These are phyloP conservation scores for Nothophytophthora sp. DNA, from an alignment of 352 stramenopile genomes.

Conservation along the genomic window DNA sequence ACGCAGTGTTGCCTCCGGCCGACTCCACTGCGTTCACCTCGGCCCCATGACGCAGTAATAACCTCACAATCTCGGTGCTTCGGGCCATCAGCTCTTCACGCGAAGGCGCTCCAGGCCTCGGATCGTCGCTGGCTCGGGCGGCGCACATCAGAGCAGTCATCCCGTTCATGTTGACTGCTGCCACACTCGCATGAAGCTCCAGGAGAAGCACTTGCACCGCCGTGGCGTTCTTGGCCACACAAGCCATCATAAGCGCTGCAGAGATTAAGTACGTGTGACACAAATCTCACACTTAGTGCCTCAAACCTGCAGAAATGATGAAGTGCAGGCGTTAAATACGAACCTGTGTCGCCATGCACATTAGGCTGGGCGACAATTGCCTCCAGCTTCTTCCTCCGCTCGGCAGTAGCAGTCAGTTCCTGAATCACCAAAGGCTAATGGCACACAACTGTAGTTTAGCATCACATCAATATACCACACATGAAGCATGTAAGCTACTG, in stretches of 20 bases:
- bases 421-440: conserved; percentile 57
- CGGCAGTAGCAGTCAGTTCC: conserved; percentile 44
- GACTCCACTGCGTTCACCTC: conserved; percentile 50
- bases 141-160: conserved; percentile 85
- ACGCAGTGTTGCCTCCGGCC: conserved; percentile 52
- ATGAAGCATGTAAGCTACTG: neutral
- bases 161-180: conserved; percentile 45
- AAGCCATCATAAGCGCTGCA: conserved; percentile 86
- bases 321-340: neutral
- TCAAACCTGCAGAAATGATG: neutral
- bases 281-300: neutral
- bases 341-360: conserved; percentile 79
- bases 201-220: conserved; percentile 50
- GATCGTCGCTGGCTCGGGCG: conserved; percentile 46
- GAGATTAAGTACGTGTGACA: neutral
- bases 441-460: neutral
- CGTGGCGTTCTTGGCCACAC: conserved; percentile 70
- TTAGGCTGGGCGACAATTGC: conserved; percentile 60
- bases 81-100: conserved; percentile 37
- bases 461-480: neutral
- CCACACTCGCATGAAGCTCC: conserved; percentile 40
- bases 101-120: conserved; percentile 16
- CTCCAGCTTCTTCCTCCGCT: conserved; percentile 51
- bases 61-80: conserved; percentile 50
- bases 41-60: conserved; percentile 44